A percentile compares a stretch with the other conserved stretches of the same genome.
These are phyloP conservation scores for Ganoderma sinense DNA, from an alignment of 1,284 basidiomycete genomes.

Conservation along the genomic window DNA sequence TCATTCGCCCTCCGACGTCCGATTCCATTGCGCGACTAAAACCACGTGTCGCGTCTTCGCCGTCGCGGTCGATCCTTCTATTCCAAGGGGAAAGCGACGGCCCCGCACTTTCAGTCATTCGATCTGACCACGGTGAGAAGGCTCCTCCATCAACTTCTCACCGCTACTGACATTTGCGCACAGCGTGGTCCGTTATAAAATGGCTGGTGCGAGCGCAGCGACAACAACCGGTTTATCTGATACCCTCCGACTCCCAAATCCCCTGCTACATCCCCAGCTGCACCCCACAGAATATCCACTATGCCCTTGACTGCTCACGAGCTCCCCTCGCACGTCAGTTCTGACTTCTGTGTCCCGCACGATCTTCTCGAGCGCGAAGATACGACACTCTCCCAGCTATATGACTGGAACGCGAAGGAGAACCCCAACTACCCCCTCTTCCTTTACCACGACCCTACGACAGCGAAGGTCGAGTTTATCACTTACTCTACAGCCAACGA, in stretches of 20 bases:
- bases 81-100: not conserved
- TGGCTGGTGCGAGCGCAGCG: not conserved
- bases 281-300: not conserved
- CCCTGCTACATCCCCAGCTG: not conserved
- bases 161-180: not conserved
- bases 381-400: constrained; percentile 15
- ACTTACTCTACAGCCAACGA: constrained; percentile 21
- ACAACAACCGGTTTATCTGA: not conserved
- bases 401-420: constrained; percentile 22
- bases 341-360: constrained; percentile 16
- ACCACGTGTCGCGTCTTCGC: not conserved
- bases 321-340: constrained; percentile 22
- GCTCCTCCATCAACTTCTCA: not conserved
- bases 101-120: not conserved
- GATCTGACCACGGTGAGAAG: not conserved
- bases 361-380: constrained; percentile 12
- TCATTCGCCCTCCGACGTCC: not conserved
- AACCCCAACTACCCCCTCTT: constrained; percentile 30
- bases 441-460: constrained; percentile 23
- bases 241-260: not conserved
- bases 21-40: not conserved
- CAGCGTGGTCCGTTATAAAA: not conserved
- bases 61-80: not conserved
- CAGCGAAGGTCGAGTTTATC: constrained; percentile 16
- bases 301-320: constrained; percentile 24